Evolutionary conservation across 1,139 yeast species (phyloP).

Genomic region (Pneumocystis carinii): DNA sequence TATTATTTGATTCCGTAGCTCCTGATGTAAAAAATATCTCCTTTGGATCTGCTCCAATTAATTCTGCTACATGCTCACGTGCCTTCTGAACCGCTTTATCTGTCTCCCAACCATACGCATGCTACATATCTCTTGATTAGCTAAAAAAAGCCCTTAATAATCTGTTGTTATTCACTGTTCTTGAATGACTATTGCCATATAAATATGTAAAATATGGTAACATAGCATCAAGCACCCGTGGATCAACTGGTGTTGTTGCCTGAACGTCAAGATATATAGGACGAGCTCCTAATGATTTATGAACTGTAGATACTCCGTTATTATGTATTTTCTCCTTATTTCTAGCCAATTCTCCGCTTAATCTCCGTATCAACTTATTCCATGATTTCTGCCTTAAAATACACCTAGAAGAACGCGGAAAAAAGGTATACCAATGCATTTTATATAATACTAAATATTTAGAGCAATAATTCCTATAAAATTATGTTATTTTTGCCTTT

Average conservation of each 20-base stretch:
- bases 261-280: constrained; percentile 92
- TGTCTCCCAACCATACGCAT: constrained; percentile 99
- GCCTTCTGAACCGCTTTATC: constrained; percentile 83
- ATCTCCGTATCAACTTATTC: too few relatives aligned
- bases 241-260: constrained; percentile 97
- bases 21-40: constrained; percentile 95
- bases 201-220: constrained; percentile 79
- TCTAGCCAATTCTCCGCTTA: too few relatives aligned
- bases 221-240: constrained; percentile 91
- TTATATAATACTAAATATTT: too few relatives aligned
- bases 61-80: constrained; percentile 60
- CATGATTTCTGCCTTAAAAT: too few relatives aligned
- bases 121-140: constrained; percentile 22
- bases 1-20: constrained; percentile 93
- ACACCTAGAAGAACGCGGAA: too few relatives aligned
- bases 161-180: constrained; percentile 32
- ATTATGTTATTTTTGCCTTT: too few relatives aligned
- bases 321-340: too few relatives aligned
- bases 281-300: constrained; percentile 29
- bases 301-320: too few relatives aligned
- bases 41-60: constrained; percentile 87
- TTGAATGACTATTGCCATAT: constrained; percentile 94
- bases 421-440: too few relatives aligned
- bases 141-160: neutral
- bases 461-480: too few relatives aligned